Evolutionary conservation across 345 rosid species (phyloP), one percentile per base, ranked within the genome.

Genomic region (Bruguiera gymnorhiza): DNA sequence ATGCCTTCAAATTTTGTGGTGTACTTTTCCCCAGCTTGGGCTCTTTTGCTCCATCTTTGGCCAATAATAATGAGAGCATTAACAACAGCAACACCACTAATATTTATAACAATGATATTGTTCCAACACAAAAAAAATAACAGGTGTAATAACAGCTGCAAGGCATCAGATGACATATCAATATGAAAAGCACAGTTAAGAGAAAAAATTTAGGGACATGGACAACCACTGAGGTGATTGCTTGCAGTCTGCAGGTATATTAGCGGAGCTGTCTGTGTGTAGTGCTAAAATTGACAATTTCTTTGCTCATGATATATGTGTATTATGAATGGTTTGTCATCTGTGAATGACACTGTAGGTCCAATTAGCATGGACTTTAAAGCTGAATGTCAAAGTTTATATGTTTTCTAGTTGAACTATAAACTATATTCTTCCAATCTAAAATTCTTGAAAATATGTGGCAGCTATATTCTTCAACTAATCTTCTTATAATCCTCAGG

Each of bases 401-500:
- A 6, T 54, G 29, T 21, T 63, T 30, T 13, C 26, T 20, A 30
- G 7, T 37, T 32, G 15, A 43, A 43, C 50, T 13, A 1, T 43
- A 13, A 43, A 43, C 50, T 13, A 13, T 62, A 48, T 54, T 43
- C 50, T 43, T 3, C 50, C 50, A 43, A 43, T 43, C 50, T 43
- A 43, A 13, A 18, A 43, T 43, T 43, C 50, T 43, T 13, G 50
- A 43, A 13, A 43, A 11, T 8, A 6, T 7, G 37, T 43, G 19
- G 50, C 50, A 13, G 50, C 50, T 43, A 11, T 43, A 13, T 61
- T 48, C 18, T 0, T 63, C 67, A 46, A 51, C 54, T 48, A 62
- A 50, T 64, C 70, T 2, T 73, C 69, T 71, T 78, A 23, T 75
- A 70, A 68, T 66, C 27, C 73, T 63, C 73, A 95, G 99, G 99